Evolutionary conservation across 78 protist genomes (phyloP), one percentile per base, ranked within the genome.

Genomic region (Isochrysis galbana): DNA sequence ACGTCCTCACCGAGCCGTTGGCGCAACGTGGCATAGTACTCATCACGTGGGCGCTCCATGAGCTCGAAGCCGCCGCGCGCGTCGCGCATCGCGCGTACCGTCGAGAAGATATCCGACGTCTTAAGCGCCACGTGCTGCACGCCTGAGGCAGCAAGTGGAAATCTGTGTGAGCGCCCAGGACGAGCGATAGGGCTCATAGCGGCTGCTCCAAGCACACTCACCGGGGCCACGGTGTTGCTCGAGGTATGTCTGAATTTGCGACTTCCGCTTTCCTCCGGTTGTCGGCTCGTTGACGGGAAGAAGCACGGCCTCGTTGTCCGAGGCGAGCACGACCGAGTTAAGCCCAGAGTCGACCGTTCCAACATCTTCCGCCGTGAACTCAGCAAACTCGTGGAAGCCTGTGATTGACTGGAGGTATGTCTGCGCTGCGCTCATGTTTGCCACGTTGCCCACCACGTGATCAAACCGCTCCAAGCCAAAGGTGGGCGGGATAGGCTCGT

Each of bases 221-320:
- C 87, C 87, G 54, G 29, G 38, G 4, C 87, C 87, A 36, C 48
- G 38, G 34, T 78, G 29, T 21, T 1, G 26, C 26, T 26, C 36
- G 51, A 78, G 87, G 87, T 41, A 78, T n/a, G 87, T 78, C 87
- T 41, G 38, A n/a, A 78, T 78, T n/a, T 78, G 87, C 29, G 87
- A 78, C 51, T 2, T 1, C 54, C 87, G 87, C 38, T 36, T 26
- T 36, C 54, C 25, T 45, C 87, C 87, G 48, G 38, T 4, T 32
- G 87, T 78, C n/a, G 87, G 87, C 87, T 78, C 87, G 87, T 78
- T 78, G 51, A 78, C n/a, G n/a, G n/a, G n/a, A n/a, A n/a, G n/a
- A n/a, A 54, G n/a, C 67, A 22, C 11, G 11, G 19, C 19, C 11
- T 54, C 11, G 67, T 11, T 22, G 19, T 54, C 67, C 67, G 11